These are phyloP conservation scores for Russula brevipes DNA, from an alignment of 768 basidiomycete species.

Conservation along the genomic window DNA sequence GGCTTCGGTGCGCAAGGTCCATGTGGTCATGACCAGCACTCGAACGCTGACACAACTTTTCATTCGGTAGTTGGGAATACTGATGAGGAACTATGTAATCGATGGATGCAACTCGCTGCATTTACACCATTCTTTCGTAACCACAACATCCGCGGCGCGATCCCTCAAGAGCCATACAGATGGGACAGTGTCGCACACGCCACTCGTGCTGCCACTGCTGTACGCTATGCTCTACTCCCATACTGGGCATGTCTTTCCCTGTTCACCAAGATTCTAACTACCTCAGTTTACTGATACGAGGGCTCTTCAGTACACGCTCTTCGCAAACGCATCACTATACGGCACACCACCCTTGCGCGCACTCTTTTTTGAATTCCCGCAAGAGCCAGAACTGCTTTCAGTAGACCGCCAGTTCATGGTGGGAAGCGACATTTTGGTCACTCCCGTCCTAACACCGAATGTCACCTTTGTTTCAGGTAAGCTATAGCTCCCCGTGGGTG, in stretches of 20 bases:
- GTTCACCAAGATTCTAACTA: neutral
- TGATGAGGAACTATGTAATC: constrained; percentile 74
- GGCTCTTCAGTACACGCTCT: constrained; percentile 57
- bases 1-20: constrained; percentile 46
- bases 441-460: constrained; percentile 68
- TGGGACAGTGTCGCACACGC: constrained; percentile 80
- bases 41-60: neutral
- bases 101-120: constrained; percentile 85
- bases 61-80: constrained; percentile 47
- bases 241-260: constrained; percentile 57
- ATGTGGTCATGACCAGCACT: neutral
- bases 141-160: constrained; percentile 60
- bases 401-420: constrained; percentile 69
- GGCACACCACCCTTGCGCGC: constrained; percentile 72
- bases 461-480: constrained; percentile 61
- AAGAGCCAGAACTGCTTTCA: constrained; percentile 57
- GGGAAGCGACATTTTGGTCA: constrained; percentile 65
- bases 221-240: constrained; percentile 65
- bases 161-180: constrained; percentile 74
- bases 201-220: constrained; percentile 62
- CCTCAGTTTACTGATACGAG: neutral
- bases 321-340: constrained; percentile 57
- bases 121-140: constrained; percentile 82
- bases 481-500: constrained; percentile 17
- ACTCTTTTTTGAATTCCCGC: constrained; percentile 73